Evolutionary conservation across 2,329 filamentous ascomycete species (phyloP).

Genomic region (Colletotrichum navitas): DNA sequence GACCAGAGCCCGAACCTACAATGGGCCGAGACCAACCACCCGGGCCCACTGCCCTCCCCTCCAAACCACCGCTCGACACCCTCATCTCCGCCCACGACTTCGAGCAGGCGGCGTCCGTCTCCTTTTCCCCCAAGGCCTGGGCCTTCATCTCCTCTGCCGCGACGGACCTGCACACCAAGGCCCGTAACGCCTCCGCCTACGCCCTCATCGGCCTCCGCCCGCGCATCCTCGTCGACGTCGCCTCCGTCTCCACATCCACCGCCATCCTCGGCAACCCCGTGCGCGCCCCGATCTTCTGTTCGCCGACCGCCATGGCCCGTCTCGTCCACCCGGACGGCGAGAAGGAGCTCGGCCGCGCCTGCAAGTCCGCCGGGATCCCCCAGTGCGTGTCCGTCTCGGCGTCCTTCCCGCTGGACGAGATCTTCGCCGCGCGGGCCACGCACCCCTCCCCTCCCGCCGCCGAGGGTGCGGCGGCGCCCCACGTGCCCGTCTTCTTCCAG

Average conservation of each 20-base stretch:
- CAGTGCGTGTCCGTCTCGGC: slow-evolving; percentile 74
- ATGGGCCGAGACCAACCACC: slow-evolving; percentile 15
- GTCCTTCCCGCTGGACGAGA: slow-evolving; percentile 68
- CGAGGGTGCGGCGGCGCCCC: slow-evolving; percentile 29
- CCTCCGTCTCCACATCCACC: slow-evolving; percentile 61
- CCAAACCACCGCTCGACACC: slow-evolving; percentile 63
- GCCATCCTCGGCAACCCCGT: slow-evolving; percentile 67
- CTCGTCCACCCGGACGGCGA: slow-evolving; percentile 76
- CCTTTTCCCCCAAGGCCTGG: slow-evolving; percentile 73
- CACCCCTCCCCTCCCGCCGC: neutral
- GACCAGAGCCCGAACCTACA: slow-evolving; percentile 40
- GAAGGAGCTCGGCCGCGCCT: slow-evolving; percentile 42
- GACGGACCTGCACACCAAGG: slow-evolving; percentile 70
- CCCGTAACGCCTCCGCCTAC: slow-evolving; percentile 67
- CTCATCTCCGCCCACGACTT: slow-evolving; percentile 73
- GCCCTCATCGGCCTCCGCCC: slow-evolving; percentile 70
- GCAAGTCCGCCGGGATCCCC: slow-evolving; percentile 60
- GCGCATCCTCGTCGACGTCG: slow-evolving; percentile 68
- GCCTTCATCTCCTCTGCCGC: slow-evolving; percentile 77
- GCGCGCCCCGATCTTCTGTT: slow-evolving; percentile 71
- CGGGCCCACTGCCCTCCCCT: neutral
- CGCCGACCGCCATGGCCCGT: slow-evolving; percentile 73
- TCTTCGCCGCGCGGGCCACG: slow-evolving; percentile 48
- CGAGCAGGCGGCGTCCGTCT: slow-evolving; percentile 65
- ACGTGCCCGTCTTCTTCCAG: slow-evolving; percentile 66